Conservation (phyloP, 345 rosid species). For the Eucalyptus sp. region DNA sequence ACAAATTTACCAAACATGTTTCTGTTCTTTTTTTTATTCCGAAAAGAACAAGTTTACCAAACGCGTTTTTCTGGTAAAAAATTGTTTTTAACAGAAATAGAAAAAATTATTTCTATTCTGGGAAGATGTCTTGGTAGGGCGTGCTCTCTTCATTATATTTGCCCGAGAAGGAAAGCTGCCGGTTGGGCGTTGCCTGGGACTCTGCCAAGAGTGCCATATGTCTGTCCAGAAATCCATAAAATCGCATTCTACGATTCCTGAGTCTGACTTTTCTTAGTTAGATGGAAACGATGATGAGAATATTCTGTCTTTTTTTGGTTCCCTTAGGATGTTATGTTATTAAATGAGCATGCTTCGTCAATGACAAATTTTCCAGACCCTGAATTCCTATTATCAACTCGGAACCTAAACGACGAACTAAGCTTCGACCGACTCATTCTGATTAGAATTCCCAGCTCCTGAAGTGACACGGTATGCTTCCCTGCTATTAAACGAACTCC, state of each 20-base stretch:
- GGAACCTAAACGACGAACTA: not conserved
- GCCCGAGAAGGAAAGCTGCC: not conserved
- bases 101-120: too few species aligned
- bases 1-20: too few species aligned
- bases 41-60: too few species aligned
- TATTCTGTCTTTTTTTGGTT: not conserved
- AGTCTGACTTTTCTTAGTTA: not conserved
- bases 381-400: not conserved
- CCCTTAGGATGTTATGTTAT: not conserved
- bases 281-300: not conserved
- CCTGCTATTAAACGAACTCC: not conserved
- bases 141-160: not conserved
- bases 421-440: not conserved
- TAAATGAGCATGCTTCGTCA: not conserved
- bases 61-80: too few species aligned
- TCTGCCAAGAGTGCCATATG: not conserved
- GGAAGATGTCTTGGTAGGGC: not conserved
- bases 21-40: too few species aligned
- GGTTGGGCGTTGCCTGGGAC: not conserved
- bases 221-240: not conserved
- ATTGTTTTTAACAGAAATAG: too few species aligned
- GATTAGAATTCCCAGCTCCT: not conserved
- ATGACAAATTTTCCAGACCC: not conserved
- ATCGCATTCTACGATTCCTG: not conserved
- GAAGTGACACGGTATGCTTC: not conserved